These are phyloP conservation scores for Pseudogymnoascus sp. DNA, from an alignment of 2,329 filamentous ascomycete genomes.

Conservation along the genomic window DNA sequence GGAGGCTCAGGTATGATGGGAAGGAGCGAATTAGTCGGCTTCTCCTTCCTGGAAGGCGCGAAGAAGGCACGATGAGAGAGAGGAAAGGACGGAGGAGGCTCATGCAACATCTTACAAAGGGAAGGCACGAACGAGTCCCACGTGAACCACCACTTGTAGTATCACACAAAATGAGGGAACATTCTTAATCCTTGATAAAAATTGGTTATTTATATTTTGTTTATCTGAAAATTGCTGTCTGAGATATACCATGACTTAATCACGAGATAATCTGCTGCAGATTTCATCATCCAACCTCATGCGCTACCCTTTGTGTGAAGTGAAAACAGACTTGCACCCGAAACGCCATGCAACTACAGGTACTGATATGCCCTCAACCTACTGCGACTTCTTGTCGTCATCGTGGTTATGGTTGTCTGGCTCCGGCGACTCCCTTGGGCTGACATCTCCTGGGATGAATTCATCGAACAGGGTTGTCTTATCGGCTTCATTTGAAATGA, in stretches of 20 bases:
- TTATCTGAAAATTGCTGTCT: neutral
- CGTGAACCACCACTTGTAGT: neutral
- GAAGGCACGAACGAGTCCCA: neutral
- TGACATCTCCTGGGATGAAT: conserved; percentile 63
- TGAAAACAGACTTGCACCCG: conserved; percentile 8
- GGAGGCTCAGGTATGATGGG: neutral
- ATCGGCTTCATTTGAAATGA: conserved; percentile 62
- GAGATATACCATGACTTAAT: neutral
- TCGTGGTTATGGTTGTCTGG: neutral
- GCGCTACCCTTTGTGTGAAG: neutral
- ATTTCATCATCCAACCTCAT: conserved; percentile 2
- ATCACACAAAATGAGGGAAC: neutral
- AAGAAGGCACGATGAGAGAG: neutral
- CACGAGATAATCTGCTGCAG: neutral
- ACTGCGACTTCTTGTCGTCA: conserved; percentile 6
- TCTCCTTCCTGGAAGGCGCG: neutral
- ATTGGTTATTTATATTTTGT: neutral
- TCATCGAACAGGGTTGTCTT: conserved; percentile 65
- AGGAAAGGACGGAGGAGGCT: neutral
- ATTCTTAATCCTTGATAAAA: neutral
- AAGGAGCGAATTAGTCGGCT: neutral
- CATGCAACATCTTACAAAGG: neutral
- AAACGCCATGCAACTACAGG: conserved; percentile 2
- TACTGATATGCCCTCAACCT: neutral
- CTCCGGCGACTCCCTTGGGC: conserved; percentile 51